Evolutionary conservation across 768 basidiomycete species (phyloP), one percentile per base, ranked within the genome.

Genomic region (Lentinula edodes): DNA sequence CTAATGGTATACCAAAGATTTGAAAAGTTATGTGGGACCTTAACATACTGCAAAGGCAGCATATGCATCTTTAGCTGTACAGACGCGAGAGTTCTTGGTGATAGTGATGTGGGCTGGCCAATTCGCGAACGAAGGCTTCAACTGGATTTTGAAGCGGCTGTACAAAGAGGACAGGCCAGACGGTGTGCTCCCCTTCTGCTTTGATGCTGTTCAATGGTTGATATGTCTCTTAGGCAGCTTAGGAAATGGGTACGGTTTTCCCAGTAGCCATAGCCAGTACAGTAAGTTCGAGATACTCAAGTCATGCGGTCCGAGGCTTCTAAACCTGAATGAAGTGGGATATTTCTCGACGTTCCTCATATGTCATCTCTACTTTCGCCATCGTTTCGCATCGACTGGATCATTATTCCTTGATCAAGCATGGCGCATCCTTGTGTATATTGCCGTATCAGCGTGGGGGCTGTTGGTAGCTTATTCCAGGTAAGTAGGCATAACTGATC

Each of bases 261-360:
- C 92, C 0, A 93, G 91, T 0, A 92, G 90, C 13, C 92, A 94
- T 68, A 91, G 90, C 72, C 92, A 94, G 72, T 92, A 88, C 70
- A 93, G 38, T 39, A 39, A 9, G 38, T 9, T 13, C 38, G 28
- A 28, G 28, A 28, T 28, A 28, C 28, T 28, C 28, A 28, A 28
- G 3, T 28, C 28, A 28, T 28, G 28, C 28, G 28, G 28, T 28
- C 28, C 28, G 28, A 28, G 28, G 28, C 28, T 28, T 28, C 28
- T 28, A 28, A 28, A 28, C 28, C 28, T 4, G 28, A 28, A 28
- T 5, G 38, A 39, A 9, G 9, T 9, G 38, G 92, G 85, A 15
- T 94, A 90, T 73, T 93, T 94, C 65, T 79, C 87, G 5, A 78
- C 90, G 0, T 94, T 93, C 71, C 71, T 93, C 48, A 68, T 86